A percentile compares a stretch with the other conserved stretches of the same genome.
These are phyloP conservation scores for Neoboletus magnificus DNA, from an alignment of 768 basidiomycete genomes.

Conservation along the genomic window DNA sequence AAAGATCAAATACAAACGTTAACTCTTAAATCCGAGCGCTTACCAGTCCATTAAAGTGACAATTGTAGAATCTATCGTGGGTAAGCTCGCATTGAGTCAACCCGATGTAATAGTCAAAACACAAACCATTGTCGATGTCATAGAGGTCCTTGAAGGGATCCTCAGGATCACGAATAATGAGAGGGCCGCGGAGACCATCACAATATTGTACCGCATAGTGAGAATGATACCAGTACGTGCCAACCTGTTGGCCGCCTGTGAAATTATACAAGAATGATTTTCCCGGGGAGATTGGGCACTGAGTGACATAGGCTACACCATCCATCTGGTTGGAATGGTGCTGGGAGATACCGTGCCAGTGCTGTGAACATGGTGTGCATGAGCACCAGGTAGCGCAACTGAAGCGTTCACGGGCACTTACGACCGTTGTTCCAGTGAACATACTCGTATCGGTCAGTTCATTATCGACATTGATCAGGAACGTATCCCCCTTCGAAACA, in stretches of 20 bases:
- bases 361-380: conserved; percentile 14
- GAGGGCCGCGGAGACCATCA: conserved; percentile 38
- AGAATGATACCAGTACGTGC: background rate
- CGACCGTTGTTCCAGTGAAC: conserved; percentile 21
- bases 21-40: background rate
- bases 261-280: background rate
- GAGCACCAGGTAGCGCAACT: background rate
- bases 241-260: conserved; percentile 17
- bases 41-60: background rate
- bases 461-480: conserved; percentile 16
- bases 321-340: conserved; percentile 23
- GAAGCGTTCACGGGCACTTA: conserved; percentile 5
- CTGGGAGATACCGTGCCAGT: conserved; percentile 29
- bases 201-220: conserved; percentile 8
- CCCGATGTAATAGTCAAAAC: background rate
- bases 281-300: conserved; percentile 36
- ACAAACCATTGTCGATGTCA: conserved; percentile 25
- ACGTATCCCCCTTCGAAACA: conserved; percentile 16
- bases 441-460: conserved; percentile 19
- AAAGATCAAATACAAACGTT: background rate
- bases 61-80: background rate
- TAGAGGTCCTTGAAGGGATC: conserved; percentile 17
- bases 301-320: conserved; percentile 38
- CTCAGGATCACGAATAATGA: conserved; percentile 10
- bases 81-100: background rate